These are phyloP conservation scores for Chenopodium album DNA, from an alignment of 148 eudicot genomes.

Conservation along the genomic window DNA sequence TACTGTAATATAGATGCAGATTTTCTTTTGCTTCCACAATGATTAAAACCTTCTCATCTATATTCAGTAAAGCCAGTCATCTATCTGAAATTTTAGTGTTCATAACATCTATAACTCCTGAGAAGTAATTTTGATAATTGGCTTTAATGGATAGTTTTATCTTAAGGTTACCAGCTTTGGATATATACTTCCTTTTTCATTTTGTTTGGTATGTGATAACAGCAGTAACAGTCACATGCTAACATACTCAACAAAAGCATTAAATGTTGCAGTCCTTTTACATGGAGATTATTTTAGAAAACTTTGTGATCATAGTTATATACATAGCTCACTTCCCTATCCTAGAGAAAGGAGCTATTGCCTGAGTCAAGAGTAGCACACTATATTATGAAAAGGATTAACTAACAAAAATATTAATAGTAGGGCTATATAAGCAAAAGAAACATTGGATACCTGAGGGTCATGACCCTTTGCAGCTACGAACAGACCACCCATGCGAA, in stretches of 20 bases:
- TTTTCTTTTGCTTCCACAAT: neutral
- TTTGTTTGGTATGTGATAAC: too few species aligned
- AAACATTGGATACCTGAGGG: slow-evolving; percentile 53
- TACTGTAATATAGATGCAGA: neutral
- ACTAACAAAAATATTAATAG: neutral
- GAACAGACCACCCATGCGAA: slow-evolving; percentile 88
- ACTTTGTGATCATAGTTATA: neutral
- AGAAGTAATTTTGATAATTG: neutral
- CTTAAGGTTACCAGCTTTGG: neutral
- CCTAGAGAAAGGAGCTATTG: neutral
- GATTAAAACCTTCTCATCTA: neutral
- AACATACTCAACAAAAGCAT: neutral
- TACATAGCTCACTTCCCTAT: neutral
- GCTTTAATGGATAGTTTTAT: neutral
- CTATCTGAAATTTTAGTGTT: neutral
- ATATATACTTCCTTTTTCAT: neutral
- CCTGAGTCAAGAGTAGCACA: neutral
- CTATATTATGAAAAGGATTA: slow-evolving; percentile 2
- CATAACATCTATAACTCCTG: neutral
- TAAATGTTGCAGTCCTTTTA: neutral
- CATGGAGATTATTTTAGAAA: neutral
- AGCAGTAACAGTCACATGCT: neutral
- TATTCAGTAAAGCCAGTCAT: neutral
- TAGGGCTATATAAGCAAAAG: neutral
- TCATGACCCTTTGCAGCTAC: slow-evolving; percentile 97